Evolutionary conservation across 106 monocot genomes (phyloP), one percentile per base, ranked within the genome.

Genomic region (Cymbidium sinense): DNA sequence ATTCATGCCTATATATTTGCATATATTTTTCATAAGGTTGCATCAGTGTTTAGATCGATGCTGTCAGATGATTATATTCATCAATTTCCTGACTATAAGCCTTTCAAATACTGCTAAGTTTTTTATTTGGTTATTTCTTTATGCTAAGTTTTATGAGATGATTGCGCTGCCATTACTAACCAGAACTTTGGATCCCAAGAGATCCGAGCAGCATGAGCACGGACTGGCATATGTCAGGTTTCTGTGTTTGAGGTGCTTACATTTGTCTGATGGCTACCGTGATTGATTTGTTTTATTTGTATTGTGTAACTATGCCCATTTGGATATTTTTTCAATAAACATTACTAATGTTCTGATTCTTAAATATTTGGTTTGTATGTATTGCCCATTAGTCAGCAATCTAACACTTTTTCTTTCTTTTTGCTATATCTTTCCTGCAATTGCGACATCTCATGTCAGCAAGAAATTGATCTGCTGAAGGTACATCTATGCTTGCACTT

Each of bases 381-480:
- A 67, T 67, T 67, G 28, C 28, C 11, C 31, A 5, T 30, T 28
- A 61, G 25, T 61, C 61, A 67, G 31, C 67, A 33, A 33, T 67
- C 67, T 67, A 67, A 67, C 28, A 31, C 31, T 67, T 30, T 47
- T 12, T 67, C 67, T 64, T 12, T 33, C 30, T 67, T 33, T 67
- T 67, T 29, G 67, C 67, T 67, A 33, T 67, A 17, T 67, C 31
- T 6, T 61, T 39, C 37, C 36, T 71, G 36, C 34, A 19, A 71
- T 37, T 34, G 81, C 70, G 55, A 21, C 69, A 17, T 50, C 77
- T 81, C 54, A 25, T 41, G 77, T 44, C 88, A 93, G 93, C 93
- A 90, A 93, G 93, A 93, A 81, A 93, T 93, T 74, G 93, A 93
- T 86, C 83, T 93, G 27, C 78, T 93, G 31, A 93, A 93, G 90